Evolutionary conservation across 1,139 yeast genomes (phyloP).

Genomic region (Yarrowia galli): DNA sequence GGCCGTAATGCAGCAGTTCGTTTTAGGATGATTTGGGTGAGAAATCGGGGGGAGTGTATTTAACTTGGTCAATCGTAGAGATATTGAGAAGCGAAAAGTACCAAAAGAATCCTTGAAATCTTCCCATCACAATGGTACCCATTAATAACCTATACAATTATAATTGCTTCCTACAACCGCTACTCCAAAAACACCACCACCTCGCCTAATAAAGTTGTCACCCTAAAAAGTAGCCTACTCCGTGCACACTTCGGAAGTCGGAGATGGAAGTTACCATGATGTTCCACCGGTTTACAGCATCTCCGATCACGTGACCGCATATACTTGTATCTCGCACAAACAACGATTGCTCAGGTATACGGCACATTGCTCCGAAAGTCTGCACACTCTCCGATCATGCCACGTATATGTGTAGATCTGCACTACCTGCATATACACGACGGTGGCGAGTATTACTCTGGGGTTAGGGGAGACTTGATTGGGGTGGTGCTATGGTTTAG

Average conservation of each 20-base stretch:
- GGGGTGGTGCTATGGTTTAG: no score
- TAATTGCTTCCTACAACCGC: no score
- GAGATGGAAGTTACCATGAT: neutral
- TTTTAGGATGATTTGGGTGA: neutral
- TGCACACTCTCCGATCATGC: conserved; percentile 15
- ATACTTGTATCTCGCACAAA: no score
- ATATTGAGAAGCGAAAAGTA: no score
- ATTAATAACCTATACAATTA: neutral
- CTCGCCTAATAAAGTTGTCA: conserved; percentile 1
- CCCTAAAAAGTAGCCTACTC: neutral
- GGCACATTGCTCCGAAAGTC: conserved; percentile 9
- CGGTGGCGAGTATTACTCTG: neutral
- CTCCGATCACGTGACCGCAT: neutral
- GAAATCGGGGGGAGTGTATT: no score
- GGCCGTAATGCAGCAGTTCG: conserved; percentile 2
- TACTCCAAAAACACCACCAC: no score
- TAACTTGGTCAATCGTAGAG: no score
- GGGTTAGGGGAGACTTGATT: conserved; percentile 3
- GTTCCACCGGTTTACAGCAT: no score
- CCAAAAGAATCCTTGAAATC: no score
- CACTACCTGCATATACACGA: conserved; percentile 2
- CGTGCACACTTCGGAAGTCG: neutral
- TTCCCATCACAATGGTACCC: neutral
- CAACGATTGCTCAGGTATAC: neutral
- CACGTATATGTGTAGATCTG: conserved; percentile 18